phyloP scores from a whole-genome alignment of 2,329 filamentous ascomycete species.

The Aspergillus carbonarius region DNA sequence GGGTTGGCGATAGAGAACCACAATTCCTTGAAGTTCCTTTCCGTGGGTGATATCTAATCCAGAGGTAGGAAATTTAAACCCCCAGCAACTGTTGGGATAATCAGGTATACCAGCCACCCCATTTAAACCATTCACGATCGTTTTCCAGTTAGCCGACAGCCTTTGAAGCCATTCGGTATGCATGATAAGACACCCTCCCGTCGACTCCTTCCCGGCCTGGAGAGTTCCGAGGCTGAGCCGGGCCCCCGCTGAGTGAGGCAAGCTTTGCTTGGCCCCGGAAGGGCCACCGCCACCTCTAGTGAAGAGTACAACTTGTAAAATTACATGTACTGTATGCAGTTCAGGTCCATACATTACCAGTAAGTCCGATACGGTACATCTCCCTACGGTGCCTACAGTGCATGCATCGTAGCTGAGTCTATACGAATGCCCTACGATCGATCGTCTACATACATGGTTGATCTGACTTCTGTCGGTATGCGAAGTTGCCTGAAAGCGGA shows the following conservation, averaged over 20 bases:
- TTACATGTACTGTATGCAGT: not conserved
- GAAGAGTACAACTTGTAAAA: not conserved
- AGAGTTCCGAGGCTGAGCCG: not conserved
- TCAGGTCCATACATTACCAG: not conserved
- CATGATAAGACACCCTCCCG: not conserved
- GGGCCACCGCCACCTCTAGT: slow-evolving; percentile 10
- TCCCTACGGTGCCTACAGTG: not conserved
- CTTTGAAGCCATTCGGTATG: too few relatives aligned
- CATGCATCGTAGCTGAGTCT: not conserved
- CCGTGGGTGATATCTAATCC: too few relatives aligned
- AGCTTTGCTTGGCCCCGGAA: slow-evolving; percentile 16
- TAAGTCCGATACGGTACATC: not conserved
- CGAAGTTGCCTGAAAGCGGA: not conserved
- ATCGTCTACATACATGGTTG: not conserved
- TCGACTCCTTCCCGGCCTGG: not conserved
- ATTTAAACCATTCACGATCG: too few relatives aligned
- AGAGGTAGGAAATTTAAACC: too few relatives aligned
- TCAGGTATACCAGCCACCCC: too few relatives aligned
- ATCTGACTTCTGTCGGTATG: not conserved
- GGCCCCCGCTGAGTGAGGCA: slow-evolving; percentile 10
- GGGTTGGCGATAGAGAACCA: too few relatives aligned
- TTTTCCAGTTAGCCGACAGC: too few relatives aligned
- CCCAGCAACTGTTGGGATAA: too few relatives aligned
- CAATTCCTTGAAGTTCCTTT: too few relatives aligned
- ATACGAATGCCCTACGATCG: not conserved